Percentiles rank a stretch among this genome's conserved stretches.
Evolutionary conservation across 257 asterid genomes (phyloP).

Genomic region (Nyctanthes arbortristis): DNA sequence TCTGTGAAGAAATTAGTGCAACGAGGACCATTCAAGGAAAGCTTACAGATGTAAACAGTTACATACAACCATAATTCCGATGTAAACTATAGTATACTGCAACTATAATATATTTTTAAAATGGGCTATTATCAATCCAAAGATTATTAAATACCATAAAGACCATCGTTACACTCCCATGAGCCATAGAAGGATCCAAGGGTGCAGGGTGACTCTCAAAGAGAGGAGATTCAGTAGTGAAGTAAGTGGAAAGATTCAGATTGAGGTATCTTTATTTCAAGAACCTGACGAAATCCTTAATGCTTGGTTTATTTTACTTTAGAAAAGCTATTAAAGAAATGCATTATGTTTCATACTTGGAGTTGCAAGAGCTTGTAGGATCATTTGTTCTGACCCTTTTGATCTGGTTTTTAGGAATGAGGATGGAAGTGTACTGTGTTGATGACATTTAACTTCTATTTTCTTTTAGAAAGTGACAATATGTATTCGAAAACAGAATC

Average conservation of each 20-base stretch:
- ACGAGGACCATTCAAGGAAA: neutral
- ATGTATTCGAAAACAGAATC: neutral
- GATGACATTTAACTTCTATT: slow-evolving; percentile 8
- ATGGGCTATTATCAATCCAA: neutral
- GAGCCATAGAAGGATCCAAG: neutral
- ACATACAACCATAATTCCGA: neutral
- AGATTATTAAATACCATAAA: neutral
- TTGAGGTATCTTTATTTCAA: neutral
- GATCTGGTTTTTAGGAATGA: slow-evolving; percentile 6
- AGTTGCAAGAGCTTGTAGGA: slow-evolving; percentile 13
- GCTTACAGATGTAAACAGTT: neutral
- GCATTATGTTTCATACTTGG: neutral
- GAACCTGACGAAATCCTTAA: neutral
- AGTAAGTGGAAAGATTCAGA: neutral
- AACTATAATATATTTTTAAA: neutral
- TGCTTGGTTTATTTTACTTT: neutral
- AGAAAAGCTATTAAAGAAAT: neutral
- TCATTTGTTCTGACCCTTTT: neutral
- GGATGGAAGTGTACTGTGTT: neutral
- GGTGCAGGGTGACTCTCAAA: neutral
- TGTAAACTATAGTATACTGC: neutral
- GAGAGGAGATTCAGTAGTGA: neutral
- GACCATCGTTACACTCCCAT: neutral
- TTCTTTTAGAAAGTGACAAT: slow-evolving; percentile 9
- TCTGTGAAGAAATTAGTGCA: neutral